These are phyloP conservation scores for Bothriochloa decipiens DNA, from an alignment of 176 grass and related monocot species.

Conservation along the genomic window DNA sequence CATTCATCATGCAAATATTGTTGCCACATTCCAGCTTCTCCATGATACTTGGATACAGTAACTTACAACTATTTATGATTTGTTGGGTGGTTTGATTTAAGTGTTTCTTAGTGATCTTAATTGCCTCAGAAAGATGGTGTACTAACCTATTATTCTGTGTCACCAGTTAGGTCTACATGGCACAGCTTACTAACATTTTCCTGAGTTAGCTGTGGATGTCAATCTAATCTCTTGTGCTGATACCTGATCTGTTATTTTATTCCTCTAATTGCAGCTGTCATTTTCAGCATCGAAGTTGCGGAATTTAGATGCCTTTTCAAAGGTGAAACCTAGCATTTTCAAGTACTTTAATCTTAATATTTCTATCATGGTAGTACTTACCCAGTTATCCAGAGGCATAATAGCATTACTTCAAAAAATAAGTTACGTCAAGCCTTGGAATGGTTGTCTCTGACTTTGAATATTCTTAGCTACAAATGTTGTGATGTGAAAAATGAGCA, in stretches of 20 bases:
- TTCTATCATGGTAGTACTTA: not conserved
- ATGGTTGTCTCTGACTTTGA: slow-evolving; percentile 6
- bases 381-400: not conserved
- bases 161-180: not conserved
- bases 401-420: not conserved
- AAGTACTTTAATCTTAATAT: slow-evolving; percentile 26
- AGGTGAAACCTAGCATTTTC: slow-evolving; percentile 51
- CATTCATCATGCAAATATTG: not conserved
- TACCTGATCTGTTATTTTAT: slow-evolving; percentile 17
- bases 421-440: not conserved
- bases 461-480: slow-evolving; percentile 16
- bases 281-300: slow-evolving; percentile 78
- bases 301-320: slow-evolving; percentile 79
- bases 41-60: not conserved
- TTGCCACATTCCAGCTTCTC: not conserved
- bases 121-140: not conserved
- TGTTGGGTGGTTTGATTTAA: not conserved
- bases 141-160: not conserved
- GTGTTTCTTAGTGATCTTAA: slow-evolving; percentile 7
- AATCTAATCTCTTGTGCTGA: slow-evolving; percentile 30
- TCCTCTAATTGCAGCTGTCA: slow-evolving; percentile 62
- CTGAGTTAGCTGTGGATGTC: slow-evolving; percentile 10
- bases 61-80: slow-evolving; percentile 1
- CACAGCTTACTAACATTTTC: slow-evolving; percentile 10
- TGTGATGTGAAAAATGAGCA: not conserved